A percentile compares a stretch with the other conserved stretches of the same genome.
Conservation (phyloP, 805 yeast species). For the Sporopachydermia quercuum region DNA sequence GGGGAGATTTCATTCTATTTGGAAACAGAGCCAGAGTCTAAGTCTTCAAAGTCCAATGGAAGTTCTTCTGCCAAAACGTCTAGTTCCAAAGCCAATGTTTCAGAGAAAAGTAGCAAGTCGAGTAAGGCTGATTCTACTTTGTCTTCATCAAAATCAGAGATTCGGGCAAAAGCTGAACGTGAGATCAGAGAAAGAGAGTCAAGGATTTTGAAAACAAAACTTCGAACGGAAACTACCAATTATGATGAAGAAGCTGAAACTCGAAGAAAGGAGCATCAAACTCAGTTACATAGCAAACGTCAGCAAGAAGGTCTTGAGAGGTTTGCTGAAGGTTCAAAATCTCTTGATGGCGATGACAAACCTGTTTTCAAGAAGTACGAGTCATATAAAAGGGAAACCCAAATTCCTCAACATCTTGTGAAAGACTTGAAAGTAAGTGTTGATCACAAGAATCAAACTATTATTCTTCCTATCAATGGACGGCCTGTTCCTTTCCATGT, state of each 20-base stretch:
- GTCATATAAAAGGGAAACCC: conserved; percentile 86
- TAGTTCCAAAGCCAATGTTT: conserved; percentile 9
- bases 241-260: conserved; percentile 70
- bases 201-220: conserved; percentile 61
- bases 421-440: conserved; percentile 77
- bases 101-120: conserved; percentile 16
- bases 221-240: conserved; percentile 40
- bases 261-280: conserved; percentile 70
- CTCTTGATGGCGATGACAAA: conserved; percentile 30
- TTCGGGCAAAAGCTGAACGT: conserved; percentile 11
- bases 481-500: conserved; percentile 97
- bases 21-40: conserved; percentile 16
- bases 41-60: conserved; percentile 22
- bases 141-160: conserved; percentile 4
- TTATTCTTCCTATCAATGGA: conserved; percentile 82
- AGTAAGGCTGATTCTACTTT: too few species aligned
- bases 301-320: conserved; percentile 78
- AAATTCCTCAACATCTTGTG: conserved; percentile 65
- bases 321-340: conserved; percentile 65
- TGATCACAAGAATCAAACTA: conserved; percentile 77
- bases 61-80: conserved; percentile 18
- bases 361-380: conserved; percentile 85
- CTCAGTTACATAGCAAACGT: conserved; percentile 67
- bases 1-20: conserved; percentile 74
- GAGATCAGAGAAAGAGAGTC: conserved; percentile 27